A percentile compares a stretch with the other conserved stretches of the same genome.
Conservation (phyloP, 2,329 filamentous ascomycete genomes). For the Mycogone perniciosa region DNA sequence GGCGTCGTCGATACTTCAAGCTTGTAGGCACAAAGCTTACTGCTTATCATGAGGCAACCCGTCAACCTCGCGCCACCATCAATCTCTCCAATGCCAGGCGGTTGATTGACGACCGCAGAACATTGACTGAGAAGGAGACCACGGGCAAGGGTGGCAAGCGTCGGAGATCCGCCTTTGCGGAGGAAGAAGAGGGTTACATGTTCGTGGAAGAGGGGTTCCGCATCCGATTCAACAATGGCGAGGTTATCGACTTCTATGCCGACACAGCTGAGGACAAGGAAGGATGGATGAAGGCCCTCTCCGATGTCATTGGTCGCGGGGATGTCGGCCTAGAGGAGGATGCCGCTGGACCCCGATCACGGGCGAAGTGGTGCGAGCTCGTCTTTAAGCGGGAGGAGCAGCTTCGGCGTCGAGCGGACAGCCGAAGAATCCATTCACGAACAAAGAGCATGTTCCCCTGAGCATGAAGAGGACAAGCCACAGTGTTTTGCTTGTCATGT, state of each 20-base stretch:
- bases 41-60: slow-evolving; percentile 90
- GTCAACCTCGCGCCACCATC: slow-evolving; percentile 93
- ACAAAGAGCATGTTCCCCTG: slow-evolving; percentile 53
- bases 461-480: slow-evolving; percentile 14
- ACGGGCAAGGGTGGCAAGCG: slow-evolving; percentile 70
- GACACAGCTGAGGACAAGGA: slow-evolving; percentile 84
- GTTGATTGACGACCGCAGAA: slow-evolving; percentile 83
- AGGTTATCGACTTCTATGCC: slow-evolving; percentile 97
- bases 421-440: slow-evolving; percentile 46
- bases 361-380: slow-evolving; percentile 61
- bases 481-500: slow-evolving; percentile 11
- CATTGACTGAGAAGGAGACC: slow-evolving; percentile 77
- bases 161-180: slow-evolving; percentile 89
- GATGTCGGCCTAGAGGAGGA: slow-evolving; percentile 44
- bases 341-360: slow-evolving; percentile 33
- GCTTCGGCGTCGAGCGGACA: slow-evolving; percentile 48
- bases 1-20: slow-evolving; percentile 97
- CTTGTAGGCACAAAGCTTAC: slow-evolving; percentile 85
- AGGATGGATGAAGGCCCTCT: slow-evolving; percentile 85
- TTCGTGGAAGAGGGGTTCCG: slow-evolving; percentile 99
- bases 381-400: slow-evolving; percentile 59
- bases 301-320: slow-evolving; percentile 59
- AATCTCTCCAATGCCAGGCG: slow-evolving; percentile 90
- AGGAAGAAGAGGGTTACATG: slow-evolving; percentile 99
- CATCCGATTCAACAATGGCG: slow-evolving; percentile 95